These are phyloP conservation scores for Exobasidium cylindrosporum DNA, from an alignment of 1,284 basidiomycete genomes.

Conservation along the genomic window DNA sequence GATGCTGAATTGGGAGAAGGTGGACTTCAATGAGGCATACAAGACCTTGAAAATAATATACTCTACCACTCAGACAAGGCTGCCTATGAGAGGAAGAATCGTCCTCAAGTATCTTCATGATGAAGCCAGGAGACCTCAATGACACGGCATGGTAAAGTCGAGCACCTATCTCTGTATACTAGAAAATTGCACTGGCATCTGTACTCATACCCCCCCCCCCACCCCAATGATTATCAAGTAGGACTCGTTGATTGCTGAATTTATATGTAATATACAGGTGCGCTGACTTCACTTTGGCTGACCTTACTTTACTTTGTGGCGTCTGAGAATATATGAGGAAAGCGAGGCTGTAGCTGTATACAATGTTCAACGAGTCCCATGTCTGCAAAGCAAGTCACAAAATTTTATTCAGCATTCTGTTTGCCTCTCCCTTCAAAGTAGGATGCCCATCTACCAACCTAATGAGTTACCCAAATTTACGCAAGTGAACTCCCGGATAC, in stretches of 20 bases:
- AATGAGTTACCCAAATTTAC: slow-evolving; percentile 39
- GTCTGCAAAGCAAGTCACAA: neutral
- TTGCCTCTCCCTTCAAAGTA: neutral
- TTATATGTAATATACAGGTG: neutral
- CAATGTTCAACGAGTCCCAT: slow-evolving; percentile 4
- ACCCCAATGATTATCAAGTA: too few relatives aligned
- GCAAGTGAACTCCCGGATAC: slow-evolving; percentile 32
- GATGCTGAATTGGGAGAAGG: neutral
- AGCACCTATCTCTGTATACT: too few relatives aligned
- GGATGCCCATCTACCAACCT: slow-evolving; percentile 32
- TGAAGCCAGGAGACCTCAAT: neutral
- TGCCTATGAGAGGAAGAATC: neutral
- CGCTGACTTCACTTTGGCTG: neutral
- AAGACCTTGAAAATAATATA: neutral
- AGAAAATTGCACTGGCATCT: too few relatives aligned
- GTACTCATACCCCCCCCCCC: too few relatives aligned
- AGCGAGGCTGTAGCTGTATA: slow-evolving; percentile 3
- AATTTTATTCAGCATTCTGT: neutral
- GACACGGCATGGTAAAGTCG: too few relatives aligned
- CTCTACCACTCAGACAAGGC: neutral
- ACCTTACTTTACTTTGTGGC: neutral
- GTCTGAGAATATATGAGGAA: neutral
- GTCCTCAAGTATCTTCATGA: neutral
- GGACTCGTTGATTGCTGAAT: too few relatives aligned
- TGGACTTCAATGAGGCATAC: neutral